Base-by-base conservation (phyloP, 352 stramenopile genomes). In the Phytophthora agathidicida region DNA sequence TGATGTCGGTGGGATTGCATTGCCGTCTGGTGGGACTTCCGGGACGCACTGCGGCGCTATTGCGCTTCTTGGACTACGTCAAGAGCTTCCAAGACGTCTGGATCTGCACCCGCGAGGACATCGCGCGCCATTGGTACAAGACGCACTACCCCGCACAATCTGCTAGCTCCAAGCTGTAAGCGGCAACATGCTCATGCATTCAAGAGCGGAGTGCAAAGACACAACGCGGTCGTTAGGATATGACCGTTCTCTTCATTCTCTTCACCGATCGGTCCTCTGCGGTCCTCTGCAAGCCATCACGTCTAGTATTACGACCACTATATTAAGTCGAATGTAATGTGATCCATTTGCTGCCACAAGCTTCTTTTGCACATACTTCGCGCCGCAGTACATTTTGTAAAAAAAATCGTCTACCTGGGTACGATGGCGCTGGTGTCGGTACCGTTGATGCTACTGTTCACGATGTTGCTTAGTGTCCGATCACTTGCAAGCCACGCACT, bases 1-100 rank as follows among this genome's bases (percentile, higher is more conserved):
- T 98, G 94, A 98, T 98, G 93, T 97, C 85, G 3, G 86, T 99
- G 5, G 94, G 94, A 2, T 74, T 98, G 30, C 96, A 98, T 60
- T 98, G 94, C 67, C 88, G 94, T 42, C 68, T 93, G n/a, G 80
- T 97, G 16, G 92, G 84, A 17, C 81, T 95, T 19, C 94, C 96
- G 6, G 94, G 86, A 3, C 82, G 94, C n/a, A 83, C 94, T 20
- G 87, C 91, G 0, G 94, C 88, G 24, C 61, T 99, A 6, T 61
- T 93, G 54, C 88, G 96, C 13, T 99, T 99, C 74, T 64, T 98
- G 17, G 93, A 99, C 52, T 98, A 97, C 73, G 85, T 96, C 27
- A 81, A 96, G 38, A 77, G 55, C 41, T 93, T 96, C 53, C 75
- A 96, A 49, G 91, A 98, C 16, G 84, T 98, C 9, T 98, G 93